A percentile compares a stretch with the other conserved stretches of the same genome.
These are phyloP conservation scores for Zymoseptoria tritici DNA, from an alignment of 2,329 filamentous ascomycete species.

Conservation along the genomic window DNA sequence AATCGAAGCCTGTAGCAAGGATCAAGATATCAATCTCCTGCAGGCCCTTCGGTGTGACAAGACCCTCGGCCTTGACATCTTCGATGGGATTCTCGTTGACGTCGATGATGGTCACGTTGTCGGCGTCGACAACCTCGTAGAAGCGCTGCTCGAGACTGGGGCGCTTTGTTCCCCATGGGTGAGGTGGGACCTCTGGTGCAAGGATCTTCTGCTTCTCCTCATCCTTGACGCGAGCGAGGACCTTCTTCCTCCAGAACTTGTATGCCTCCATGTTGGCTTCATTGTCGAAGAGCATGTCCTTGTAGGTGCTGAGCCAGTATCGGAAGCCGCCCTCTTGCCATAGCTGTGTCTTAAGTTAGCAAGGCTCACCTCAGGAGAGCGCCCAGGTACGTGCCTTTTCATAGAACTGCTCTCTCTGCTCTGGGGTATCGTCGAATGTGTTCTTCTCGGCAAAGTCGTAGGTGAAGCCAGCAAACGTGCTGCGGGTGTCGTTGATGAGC, in stretches of 20 bases:
- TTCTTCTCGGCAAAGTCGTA: conserved; percentile 47
- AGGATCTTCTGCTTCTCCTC: conserved; percentile 44
- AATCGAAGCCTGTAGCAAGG: conserved; percentile 41
- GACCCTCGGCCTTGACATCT: conserved; percentile 33
- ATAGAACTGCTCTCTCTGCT: conserved; percentile 41
- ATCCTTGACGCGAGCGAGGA: conserved; percentile 44
- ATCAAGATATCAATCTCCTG: conserved; percentile 39
- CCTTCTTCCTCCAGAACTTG: conserved; percentile 33
- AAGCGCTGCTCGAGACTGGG: conserved; percentile 39
- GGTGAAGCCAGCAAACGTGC: conserved; percentile 48
- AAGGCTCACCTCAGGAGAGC: background rate
- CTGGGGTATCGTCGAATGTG: conserved; percentile 42
- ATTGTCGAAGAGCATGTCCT: conserved; percentile 30
- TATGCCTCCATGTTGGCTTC: conserved; percentile 34
- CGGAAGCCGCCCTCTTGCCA: conserved; percentile 35
- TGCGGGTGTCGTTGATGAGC: conserved; percentile 19
- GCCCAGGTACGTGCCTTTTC: conserved; percentile 11
- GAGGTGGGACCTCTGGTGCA: conserved; percentile 46
- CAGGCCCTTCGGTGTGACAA: conserved; percentile 34
- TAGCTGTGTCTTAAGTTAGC: background rate
- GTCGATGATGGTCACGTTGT: conserved; percentile 36
- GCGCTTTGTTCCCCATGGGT: conserved; percentile 44
- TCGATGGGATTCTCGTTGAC: conserved; percentile 35
- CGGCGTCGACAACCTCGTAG: conserved; percentile 37
- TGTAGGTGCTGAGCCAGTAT: conserved; percentile 33